Evolutionary conservation across 2,329 filamentous ascomycete genomes (phyloP).

Genomic region (Pseudogymnoascus sp.): DNA sequence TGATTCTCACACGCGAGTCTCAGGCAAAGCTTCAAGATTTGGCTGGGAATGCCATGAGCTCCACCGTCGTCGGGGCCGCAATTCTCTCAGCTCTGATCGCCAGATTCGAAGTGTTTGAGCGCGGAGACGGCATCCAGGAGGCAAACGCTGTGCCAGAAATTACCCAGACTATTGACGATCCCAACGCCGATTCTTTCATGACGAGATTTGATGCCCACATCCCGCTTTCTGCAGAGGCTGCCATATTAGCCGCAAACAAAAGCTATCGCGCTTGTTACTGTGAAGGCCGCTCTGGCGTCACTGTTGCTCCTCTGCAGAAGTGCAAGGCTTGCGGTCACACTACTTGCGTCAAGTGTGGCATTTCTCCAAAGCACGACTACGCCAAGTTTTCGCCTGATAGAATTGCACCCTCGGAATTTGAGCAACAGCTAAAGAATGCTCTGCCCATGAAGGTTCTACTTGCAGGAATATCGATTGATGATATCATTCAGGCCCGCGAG

Average conservation of each 20-base stretch:
- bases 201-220: constrained; percentile 10
- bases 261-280: constrained; percentile 48
- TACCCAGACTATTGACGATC: not conserved
- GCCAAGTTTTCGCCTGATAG: constrained; percentile 23
- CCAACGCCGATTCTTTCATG: not conserved
- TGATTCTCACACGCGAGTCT: constrained; percentile 58
- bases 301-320: constrained; percentile 34
- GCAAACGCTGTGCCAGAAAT: not conserved
- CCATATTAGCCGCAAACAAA: constrained; percentile 19
- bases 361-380: constrained; percentile 41
- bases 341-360: constrained; percentile 45
- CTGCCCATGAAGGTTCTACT: constrained; percentile 37
- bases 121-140: constrained; percentile 8
- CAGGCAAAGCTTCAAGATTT: constrained; percentile 58
- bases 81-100: constrained; percentile 51
- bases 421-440: constrained; percentile 33
- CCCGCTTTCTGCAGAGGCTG: constrained; percentile 13
- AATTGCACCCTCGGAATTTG: constrained; percentile 37
- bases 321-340: constrained; percentile 49
- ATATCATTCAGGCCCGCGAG: constrained; percentile 21
- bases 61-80: constrained; percentile 60
- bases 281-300: constrained; percentile 40
- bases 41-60: constrained; percentile 74
- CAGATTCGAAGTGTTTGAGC: constrained; percentile 14
- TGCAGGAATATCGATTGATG: constrained; percentile 23